These are phyloP conservation scores for Candida albicans DNA, from an alignment of 1,139 yeast genomes.

Conservation along the genomic window DNA sequence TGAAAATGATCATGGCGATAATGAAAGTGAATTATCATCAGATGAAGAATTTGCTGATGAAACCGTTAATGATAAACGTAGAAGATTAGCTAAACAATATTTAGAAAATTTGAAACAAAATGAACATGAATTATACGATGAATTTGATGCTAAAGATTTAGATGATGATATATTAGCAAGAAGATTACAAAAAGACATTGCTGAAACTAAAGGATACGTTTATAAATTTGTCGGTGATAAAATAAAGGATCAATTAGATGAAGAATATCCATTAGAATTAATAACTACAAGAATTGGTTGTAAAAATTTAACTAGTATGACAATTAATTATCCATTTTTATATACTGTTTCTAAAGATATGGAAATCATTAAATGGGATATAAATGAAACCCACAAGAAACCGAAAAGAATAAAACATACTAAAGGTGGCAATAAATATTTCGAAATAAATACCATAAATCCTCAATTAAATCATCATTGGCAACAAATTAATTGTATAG, in stretches of 20 bases:
- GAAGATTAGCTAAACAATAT: slow-evolving; percentile 92
- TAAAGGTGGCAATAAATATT: slow-evolving; percentile 58
- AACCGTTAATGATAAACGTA: slow-evolving; percentile 88
- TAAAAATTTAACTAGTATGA: slow-evolving; percentile 54
- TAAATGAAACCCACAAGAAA: slow-evolving; percentile 32
- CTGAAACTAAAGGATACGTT: slow-evolving; percentile 81
- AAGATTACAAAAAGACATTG: slow-evolving; percentile 83
- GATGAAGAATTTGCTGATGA: slow-evolving; percentile 76
- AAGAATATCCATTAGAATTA: slow-evolving; percentile 18
- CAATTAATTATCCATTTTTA: slow-evolving; percentile 57
- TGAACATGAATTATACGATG: slow-evolving; percentile 47
- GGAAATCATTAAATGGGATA: slow-evolving; percentile 75
- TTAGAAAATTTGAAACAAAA: slow-evolving; percentile 72
- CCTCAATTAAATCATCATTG: slow-evolving; percentile 62
- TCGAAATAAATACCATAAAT: slow-evolving; percentile 34
- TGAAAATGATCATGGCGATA: slow-evolving; percentile 20
- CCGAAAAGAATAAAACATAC: slow-evolving; percentile 66
- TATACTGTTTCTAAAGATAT: slow-evolving; percentile 85
- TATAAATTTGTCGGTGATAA: slow-evolving; percentile 65
- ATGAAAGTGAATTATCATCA: slow-evolving; percentile 40
- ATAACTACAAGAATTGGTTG: slow-evolving; percentile 58
- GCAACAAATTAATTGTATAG: slow-evolving; percentile 74
- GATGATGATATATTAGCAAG: slow-evolving; percentile 83
- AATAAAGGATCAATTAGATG: slow-evolving; percentile 41
- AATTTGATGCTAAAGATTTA: slow-evolving; percentile 88